Percentiles rank a stretch among this genome's conserved stretches.
Conservation (phyloP, 164 flowering plant species). For the Liquidambar formosana region DNA sequence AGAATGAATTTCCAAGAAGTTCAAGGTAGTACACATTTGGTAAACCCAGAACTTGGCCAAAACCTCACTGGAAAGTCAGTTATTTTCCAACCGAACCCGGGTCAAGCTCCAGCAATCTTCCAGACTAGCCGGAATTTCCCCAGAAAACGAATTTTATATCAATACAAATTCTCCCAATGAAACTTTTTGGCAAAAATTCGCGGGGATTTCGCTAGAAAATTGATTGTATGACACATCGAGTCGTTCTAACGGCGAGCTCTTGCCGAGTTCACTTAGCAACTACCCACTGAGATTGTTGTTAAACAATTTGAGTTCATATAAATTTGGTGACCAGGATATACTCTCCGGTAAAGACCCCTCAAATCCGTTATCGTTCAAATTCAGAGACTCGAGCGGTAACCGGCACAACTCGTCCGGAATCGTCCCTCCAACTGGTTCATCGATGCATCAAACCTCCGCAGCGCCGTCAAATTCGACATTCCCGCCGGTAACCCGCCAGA, state of each 20-base stretch:
- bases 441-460: conserved; percentile 55
- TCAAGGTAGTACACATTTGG: conserved; percentile 64
- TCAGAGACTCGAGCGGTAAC: conserved; percentile 60
- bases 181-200: conserved; percentile 41
- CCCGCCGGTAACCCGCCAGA: conserved; percentile 43
- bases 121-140: conserved; percentile 60
- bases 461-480: conserved; percentile 35
- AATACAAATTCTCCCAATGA: conserved; percentile 39
- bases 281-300: conserved; percentile 43
- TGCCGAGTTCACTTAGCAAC: conserved; percentile 56
- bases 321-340: conserved; percentile 42
- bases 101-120: conserved; percentile 56
- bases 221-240: conserved; percentile 49
- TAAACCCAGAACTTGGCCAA: conserved; percentile 64
- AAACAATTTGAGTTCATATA: conserved; percentile 56
- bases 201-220: conserved; percentile 47
- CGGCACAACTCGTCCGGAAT: conserved; percentile 69
- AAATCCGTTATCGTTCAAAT: conserved; percentile 49
- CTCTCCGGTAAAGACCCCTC: conserved; percentile 50
- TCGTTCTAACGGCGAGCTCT: conserved; percentile 40
- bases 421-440: conserved; percentile 57
- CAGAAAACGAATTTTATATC: conserved; percentile 61
- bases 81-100: conserved; percentile 56
- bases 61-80: conserved; percentile 59
- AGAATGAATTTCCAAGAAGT: conserved; percentile 44